These are phyloP conservation scores for Metschnikowia henanensis DNA, from an alignment of 805 yeast species.

Conservation along the genomic window DNA sequence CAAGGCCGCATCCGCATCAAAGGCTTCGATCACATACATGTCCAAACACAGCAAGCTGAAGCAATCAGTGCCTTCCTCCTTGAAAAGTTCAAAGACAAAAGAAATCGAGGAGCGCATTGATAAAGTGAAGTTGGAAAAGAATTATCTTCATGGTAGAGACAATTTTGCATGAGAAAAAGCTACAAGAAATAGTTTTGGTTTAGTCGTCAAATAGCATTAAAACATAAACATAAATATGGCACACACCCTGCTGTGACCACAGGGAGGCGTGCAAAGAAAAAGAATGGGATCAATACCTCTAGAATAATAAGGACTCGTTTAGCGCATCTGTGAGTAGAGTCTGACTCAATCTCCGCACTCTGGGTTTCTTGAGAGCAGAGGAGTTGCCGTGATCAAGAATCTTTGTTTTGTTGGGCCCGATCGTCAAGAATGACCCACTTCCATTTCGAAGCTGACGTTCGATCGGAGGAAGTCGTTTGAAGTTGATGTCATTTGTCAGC, in stretches of 20 bases:
- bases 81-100: constrained; percentile 28
- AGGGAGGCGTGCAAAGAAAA: too few relatives aligned
- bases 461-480: constrained; percentile 33
- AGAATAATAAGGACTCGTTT: constrained; percentile 15
- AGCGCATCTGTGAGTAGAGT: constrained; percentile 15
- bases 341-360: constrained; percentile 43
- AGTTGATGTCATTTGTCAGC: constrained; percentile 26
- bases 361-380: constrained; percentile 34
- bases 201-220: neutral
- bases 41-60: constrained; percentile 33
- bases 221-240: too few relatives aligned
- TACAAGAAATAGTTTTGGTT: too few relatives aligned
- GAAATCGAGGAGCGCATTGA: constrained; percentile 27
- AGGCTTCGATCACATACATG: constrained; percentile 57
- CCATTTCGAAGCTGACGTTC: constrained; percentile 26
- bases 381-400: constrained; percentile 45
- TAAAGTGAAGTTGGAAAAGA: constrained; percentile 18
- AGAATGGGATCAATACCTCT: neutral
- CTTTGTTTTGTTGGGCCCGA: constrained; percentile 40
- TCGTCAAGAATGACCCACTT: constrained; percentile 25
- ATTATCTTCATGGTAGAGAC: constrained; percentile 8
- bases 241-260: too few relatives aligned
- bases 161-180: constrained; percentile 1
- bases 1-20: constrained; percentile 54
- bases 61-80: constrained; percentile 16